Base-by-base conservation (phyloP, 257 asterid genomes). In the Leptodermis oblonga region DNA sequence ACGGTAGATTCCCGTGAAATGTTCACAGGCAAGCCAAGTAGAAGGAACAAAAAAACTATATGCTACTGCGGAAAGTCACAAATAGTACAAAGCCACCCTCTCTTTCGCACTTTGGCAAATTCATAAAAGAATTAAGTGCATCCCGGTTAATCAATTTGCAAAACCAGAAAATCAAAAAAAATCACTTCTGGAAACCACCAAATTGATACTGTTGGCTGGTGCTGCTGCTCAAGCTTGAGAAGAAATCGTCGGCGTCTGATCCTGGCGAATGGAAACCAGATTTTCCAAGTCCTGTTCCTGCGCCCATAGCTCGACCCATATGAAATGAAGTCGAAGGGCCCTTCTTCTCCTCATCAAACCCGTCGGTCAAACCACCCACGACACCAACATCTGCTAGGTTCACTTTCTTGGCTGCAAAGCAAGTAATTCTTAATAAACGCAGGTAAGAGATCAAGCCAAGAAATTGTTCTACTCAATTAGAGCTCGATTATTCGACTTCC, bases 361-460 rank as follows among this genome's bases (percentile, higher is more conserved):
- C 89, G 65, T 79, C 92, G 17, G 67, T 77, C 74, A 87, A 75
- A 56, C 95, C 90, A 31, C 96, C 94, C 26, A 89, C 84, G 10
- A 87, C 80, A 52, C 98, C 98, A 30, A 89, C 88, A 80, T 83
- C 96, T 51, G 98, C 79, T 72, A 92, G 87, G 87, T 85, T 85
- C 25, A 83, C 92, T 83, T 89, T 89, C 79, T 86, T 87, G 69
- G 98, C 96, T 89, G 96, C 84, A 74, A 59, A 43, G 22, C 45
- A 37, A 9, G 43, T 31, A 69, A 42, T 61, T 46, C 69, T 66
- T 61, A 41, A 45, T 22, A 67, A 36, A 59, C 48, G 43, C 9
- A 25, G 30, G 69, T 12, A 5, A 28, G 43, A 75, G 12, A 15
- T 3, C 45, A 12, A 0, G 9, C 68, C 9, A 43, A 18, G 4